These are phyloP conservation scores for Magnaporthales sp. DNA, from an alignment of 2,329 filamentous ascomycete species.

Conservation along the genomic window DNA sequence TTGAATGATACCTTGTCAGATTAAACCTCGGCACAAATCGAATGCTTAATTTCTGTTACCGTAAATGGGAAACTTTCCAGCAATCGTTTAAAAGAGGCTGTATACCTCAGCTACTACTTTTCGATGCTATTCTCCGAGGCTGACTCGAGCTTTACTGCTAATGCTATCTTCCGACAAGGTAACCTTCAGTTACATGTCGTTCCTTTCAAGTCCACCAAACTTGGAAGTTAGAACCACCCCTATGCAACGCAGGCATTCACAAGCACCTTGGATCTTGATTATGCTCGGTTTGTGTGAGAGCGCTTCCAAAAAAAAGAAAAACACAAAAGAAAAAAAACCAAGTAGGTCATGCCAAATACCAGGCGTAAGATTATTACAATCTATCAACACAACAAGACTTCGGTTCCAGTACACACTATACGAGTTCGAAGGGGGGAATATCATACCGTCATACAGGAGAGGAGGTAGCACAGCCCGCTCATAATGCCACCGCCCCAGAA, in stretches of 20 bases:
- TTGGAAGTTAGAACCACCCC: too few relatives aligned
- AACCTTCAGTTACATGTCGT: too few relatives aligned
- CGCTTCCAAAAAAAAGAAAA: background rate
- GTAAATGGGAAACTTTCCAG: background rate
- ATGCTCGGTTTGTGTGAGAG: too few relatives aligned
- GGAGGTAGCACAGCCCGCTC: background rate
- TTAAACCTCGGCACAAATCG: background rate
- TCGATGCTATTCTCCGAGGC: too few relatives aligned
- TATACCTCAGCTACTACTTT: too few relatives aligned
- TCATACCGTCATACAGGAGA: slow-evolving; percentile 16
- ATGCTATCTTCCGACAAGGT: too few relatives aligned
- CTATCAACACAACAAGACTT: background rate
- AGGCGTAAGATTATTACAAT: background rate
- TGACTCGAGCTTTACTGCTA: too few relatives aligned
- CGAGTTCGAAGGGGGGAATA: slow-evolving; percentile 9
- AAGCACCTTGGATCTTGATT: too few relatives aligned
- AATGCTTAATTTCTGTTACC: background rate
- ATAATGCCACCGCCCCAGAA: background rate
- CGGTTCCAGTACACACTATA: background rate
- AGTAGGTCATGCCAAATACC: background rate
- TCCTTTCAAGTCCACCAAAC: too few relatives aligned
- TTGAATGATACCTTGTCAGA: too few relatives aligned
- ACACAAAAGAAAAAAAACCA: background rate
- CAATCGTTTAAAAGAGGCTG: background rate
- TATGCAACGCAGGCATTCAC: too few relatives aligned